A percentile compares a stretch with the other conserved stretches of the same genome.
These are phyloP conservation scores for Cercis canadensis DNA, from an alignment of 306 rosid species.

Conservation along the genomic window DNA sequence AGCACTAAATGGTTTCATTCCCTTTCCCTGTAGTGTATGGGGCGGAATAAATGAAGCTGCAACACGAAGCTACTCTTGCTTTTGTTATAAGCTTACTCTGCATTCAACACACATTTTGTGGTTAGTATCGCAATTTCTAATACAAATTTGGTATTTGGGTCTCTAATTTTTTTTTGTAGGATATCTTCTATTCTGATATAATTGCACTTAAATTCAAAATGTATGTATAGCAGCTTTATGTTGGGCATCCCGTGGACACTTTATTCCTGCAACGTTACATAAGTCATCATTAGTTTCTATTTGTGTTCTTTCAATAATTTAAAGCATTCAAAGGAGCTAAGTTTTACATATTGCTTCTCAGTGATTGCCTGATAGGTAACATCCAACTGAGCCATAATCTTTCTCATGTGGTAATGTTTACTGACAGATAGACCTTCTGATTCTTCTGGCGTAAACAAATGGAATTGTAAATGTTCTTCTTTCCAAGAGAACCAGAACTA, in stretches of 20 bases:
- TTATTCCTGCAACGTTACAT: no score
- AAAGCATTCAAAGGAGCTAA: slow-evolving; percentile 28
- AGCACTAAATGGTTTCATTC: slow-evolving; percentile 37
- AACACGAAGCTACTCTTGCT: slow-evolving; percentile 52
- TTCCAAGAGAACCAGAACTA: slow-evolving; percentile 53
- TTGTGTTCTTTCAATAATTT: slow-evolving; percentile 10
- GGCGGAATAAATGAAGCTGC: slow-evolving; percentile 72
- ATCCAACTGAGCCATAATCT: slow-evolving; percentile 21
- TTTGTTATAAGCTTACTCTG: slow-evolving; percentile 59
- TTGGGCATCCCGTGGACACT: neutral
- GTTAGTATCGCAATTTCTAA: slow-evolving; percentile 56
- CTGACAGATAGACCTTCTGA: slow-evolving; percentile 58
- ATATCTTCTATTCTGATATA: neutral
- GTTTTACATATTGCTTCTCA: slow-evolving; percentile 13
- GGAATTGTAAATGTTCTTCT: slow-evolving; percentile 75
- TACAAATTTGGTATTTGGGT: neutral
- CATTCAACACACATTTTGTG: slow-evolving; percentile 69
- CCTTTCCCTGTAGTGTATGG: slow-evolving; percentile 36
- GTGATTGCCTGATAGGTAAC: neutral
- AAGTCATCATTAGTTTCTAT: slow-evolving; percentile 17
- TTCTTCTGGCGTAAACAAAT: slow-evolving; percentile 53
- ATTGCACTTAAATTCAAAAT: neutral
- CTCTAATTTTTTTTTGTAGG: neutral
- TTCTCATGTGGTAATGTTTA: slow-evolving; percentile 35
- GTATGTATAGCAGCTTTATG: slow-evolving; percentile 10